Percentiles rank a stretch among this genome's conserved stretches.
Evolutionary conservation across 805 yeast genomes (phyloP).

Genomic region (Priceomyces castillae): DNA sequence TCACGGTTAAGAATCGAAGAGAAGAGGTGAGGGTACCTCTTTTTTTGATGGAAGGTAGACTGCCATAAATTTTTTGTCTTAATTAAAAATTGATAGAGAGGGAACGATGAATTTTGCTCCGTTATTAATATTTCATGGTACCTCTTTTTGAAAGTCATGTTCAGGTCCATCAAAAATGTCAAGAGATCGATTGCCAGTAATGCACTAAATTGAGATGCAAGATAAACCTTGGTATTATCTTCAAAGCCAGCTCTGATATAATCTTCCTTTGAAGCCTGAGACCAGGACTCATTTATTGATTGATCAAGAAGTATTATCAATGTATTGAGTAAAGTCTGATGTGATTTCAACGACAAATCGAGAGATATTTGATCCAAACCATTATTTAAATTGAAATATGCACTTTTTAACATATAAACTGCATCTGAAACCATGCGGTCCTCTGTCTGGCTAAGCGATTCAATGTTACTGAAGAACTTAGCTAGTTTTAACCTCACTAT

Average conservation of each 20-base stretch:
- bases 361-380: constrained; percentile 33
- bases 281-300: constrained; percentile 41
- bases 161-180: constrained; percentile 53
- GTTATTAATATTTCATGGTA: constrained; percentile 65
- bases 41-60: constrained; percentile 26
- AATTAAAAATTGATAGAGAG: constrained; percentile 42
- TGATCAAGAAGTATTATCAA: constrained; percentile 38
- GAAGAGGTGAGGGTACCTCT: constrained; percentile 36
- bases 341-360: constrained; percentile 38
- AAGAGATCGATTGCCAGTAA: constrained; percentile 54
- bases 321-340: constrained; percentile 39
- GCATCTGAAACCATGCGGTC: constrained; percentile 32
- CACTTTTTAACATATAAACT: constrained; percentile 27
- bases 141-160: constrained; percentile 58
- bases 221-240: constrained; percentile 40
- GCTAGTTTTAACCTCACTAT: constrained; percentile 47
- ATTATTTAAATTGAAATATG: constrained; percentile 36
- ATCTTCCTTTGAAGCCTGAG: constrained; percentile 42
- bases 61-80: constrained; percentile 38
- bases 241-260: constrained; percentile 48
- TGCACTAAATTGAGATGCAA: constrained; percentile 45
- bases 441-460: constrained; percentile 38
- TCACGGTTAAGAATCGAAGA: constrained; percentile 49
- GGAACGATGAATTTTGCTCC: constrained; percentile 49
- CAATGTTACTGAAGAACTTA: constrained; percentile 44